Base-by-base conservation (phyloP, 2,329 filamentous ascomycete species). In the Clonostachys rhizophaga region DNA sequence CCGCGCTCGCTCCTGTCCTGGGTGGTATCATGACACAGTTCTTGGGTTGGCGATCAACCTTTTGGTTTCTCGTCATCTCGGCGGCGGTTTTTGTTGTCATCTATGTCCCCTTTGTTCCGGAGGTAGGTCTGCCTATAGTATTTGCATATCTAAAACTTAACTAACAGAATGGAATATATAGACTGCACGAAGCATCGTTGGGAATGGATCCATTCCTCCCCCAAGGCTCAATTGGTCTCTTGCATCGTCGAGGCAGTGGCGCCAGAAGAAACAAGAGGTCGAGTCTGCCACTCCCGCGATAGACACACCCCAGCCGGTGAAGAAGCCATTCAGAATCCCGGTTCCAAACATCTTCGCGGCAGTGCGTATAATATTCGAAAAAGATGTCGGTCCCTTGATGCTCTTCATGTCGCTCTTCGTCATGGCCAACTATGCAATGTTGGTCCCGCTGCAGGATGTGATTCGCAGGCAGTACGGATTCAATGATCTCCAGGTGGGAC, bases 1-100 rank as follows among this genome's bases (percentile, higher is more conserved):
- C 89, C 0, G 66, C 94, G 13, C 63, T 92, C 6, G 83, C 86
- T 0, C 89, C 89, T 3, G 86, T 94, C 46, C 72, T 94, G 33
- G 89, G 89, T 45, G 89, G 89, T 40, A 80, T 76, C 1, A 66
- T 95, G n/a, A 75, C 85, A 0, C 69, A 89, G 54, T 72, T 65
- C 6, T 83, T 86, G 58, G 81, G 84, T 2, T 94, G 89, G 89
- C 74, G 86, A 55, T 83, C 83, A 37, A 88, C 87, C 2, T 81
- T 89, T 70, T 94, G 87, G 84, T 90, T 90, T 54, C 74, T 89
- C 37, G 76, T 79, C 18, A 83, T 84, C 17, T 92, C 35, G 72
- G 66, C 41, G 53, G 60, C 56, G 2, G 63, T 67, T 2, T 64
- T 72, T 2, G 55, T 75, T 4, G 36, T 69, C 5, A 49, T 74